Base-by-base conservation (phyloP, 2,329 filamentous ascomycete species). In the Colletotrichum brevisporum region DNA sequence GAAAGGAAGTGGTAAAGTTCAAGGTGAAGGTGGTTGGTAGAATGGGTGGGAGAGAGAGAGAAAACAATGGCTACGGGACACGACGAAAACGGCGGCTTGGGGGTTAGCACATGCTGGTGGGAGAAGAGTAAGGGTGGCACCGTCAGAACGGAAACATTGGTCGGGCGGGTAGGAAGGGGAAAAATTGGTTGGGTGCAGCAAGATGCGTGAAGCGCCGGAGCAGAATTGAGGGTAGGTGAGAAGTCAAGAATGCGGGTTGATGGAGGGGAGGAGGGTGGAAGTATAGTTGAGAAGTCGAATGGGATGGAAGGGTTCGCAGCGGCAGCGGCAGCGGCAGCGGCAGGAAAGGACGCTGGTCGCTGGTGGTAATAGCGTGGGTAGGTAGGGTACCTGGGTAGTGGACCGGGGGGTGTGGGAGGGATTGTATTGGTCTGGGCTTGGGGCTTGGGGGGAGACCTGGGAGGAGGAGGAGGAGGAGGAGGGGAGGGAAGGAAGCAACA, bases 61-160 rank as follows among this genome's bases (percentile, higher is more conserved):
- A 70, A 70, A 68, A 67, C 64, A 63, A 70, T 68, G 67, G 54
- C 67, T 63, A 52, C 51, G 59, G 43, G 58, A 63, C 57, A 63
- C 43, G 67, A 70, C 57, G 67, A 63, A 67, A 69, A 56, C 67
- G 67, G 62, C 67, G 63, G 63, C 67, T 67, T 31, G 63, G 58
- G 31, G 64, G 67, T 68, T 63, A 70, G 67, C 67, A 70, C 63
- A 67, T 70, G 67, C 63, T 68, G 64, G 41, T 69, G 57, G 67
- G 59, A 53, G 36, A 70, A 70, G 63, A 52, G 45, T 21, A 70
- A 52, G 58, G 67, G 64, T 69, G 58, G 67, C 67, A 54, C 53
- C 52, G 64, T 68, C 48, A 69, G 50, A 63, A 63, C 52, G 36
- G 57, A 70, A 68, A 41, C 57, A 70, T 70, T 60, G 56, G 53